Conservation (phyloP, 768 basidiomycete species). For the Sutorius australiensis region DNA sequence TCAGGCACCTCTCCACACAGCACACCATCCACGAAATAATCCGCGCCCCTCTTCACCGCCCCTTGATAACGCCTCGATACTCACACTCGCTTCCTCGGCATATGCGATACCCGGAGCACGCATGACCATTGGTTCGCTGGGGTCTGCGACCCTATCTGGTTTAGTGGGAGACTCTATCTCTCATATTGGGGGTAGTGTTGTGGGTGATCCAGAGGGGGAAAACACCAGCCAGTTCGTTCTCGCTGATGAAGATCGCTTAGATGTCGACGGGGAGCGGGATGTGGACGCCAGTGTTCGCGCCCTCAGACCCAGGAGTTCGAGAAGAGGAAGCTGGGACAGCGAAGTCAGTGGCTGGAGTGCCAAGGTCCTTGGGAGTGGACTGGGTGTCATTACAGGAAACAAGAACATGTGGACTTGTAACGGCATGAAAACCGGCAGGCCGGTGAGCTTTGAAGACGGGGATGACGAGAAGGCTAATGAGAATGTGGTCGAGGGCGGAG, state of each 20-base stretch:
- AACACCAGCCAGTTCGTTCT: conserved; percentile 65
- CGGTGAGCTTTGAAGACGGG: conserved; percentile 46
- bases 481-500: conserved; percentile 13
- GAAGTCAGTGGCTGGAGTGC: conserved; percentile 89
- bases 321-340: conserved; percentile 90
- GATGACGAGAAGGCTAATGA: conserved; percentile 33
- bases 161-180: conserved; percentile 59
- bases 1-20: conserved; percentile 85
- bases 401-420: conserved; percentile 60
- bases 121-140: conserved; percentile 39
- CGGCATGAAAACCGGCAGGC: conserved; percentile 54
- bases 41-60: conserved; percentile 91
- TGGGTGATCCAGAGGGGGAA: conserved; percentile 50
- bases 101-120: conserved; percentile 70
- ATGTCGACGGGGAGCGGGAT: conserved; percentile 52
- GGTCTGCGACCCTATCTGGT: conserved; percentile 48
- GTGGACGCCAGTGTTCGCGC: conserved; percentile 87
- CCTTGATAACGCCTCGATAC: conserved; percentile 83
- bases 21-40: conserved; percentile 94
- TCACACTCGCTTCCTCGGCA: conserved; percentile 92
- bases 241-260: conserved; percentile 62
- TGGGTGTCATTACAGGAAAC: conserved; percentile 46
- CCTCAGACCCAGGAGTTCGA: conserved; percentile 79
- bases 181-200: conserved; percentile 62
- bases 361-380: conserved; percentile 45